Evolutionary conservation across 176 grass and related monocot species (phyloP).

Genomic region (Urochloa ruziziensis): DNA sequence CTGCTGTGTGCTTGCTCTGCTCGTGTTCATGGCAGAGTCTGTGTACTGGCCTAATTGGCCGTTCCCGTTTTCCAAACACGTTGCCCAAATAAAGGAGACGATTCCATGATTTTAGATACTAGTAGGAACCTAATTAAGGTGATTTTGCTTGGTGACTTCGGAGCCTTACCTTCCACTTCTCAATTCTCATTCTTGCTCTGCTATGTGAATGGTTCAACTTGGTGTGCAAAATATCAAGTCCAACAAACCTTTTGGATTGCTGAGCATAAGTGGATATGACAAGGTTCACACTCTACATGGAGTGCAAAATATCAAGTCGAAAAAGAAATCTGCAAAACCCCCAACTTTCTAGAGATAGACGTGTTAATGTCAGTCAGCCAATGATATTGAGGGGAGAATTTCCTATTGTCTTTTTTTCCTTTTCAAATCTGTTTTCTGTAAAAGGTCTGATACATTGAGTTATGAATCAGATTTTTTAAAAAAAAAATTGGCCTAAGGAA

Average conservation of each 20-base stretch:
- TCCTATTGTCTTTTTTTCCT: not conserved
- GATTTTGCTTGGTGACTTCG: not conserved
- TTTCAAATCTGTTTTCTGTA: not conserved
- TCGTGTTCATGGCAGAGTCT: not conserved
- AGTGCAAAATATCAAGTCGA: too few species aligned
- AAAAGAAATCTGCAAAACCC: too few species aligned
- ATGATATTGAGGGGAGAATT: not conserved
- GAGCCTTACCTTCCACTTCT: not conserved
- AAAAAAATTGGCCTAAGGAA: not conserved
- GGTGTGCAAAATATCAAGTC: not conserved
- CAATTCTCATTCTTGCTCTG: not conserved
- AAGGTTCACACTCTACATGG: not conserved
- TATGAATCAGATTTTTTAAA: not conserved
- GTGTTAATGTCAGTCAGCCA: not conserved
- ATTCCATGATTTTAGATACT: not conserved
- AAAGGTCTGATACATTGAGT: not conserved
- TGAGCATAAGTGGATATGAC: not conserved
- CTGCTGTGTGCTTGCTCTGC: not conserved
- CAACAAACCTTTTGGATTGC: not conserved
- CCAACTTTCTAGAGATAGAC: too few species aligned
- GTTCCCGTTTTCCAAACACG: not conserved
- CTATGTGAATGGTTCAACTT: not conserved
- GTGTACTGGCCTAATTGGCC: not conserved
- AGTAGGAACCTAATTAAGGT: not conserved
- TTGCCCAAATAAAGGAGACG: not conserved